phyloP scores from a whole-genome alignment of 1,139 yeast genomes.

The Ashbya aceris region DNA sequence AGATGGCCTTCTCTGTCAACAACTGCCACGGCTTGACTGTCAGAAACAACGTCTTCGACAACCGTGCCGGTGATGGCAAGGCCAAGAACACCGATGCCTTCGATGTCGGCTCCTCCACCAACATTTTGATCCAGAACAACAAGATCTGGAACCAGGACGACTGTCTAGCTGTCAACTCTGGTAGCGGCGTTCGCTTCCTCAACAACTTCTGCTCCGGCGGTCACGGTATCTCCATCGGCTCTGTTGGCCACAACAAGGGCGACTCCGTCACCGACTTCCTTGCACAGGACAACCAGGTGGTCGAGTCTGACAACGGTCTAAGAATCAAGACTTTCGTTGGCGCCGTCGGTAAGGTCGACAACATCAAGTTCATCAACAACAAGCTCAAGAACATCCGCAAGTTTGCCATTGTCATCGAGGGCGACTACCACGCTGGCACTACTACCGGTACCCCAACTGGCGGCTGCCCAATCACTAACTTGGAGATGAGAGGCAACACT shows the following conservation, averaged over 20 bases:
- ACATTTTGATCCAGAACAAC: constrained; percentile 9
- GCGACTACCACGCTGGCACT: constrained; percentile 11
- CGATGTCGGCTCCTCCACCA: constrained; percentile 11
- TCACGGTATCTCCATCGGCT: constrained; percentile 16
- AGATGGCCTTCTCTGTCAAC: constrained; percentile 10
- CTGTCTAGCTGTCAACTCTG: constrained; percentile 15
- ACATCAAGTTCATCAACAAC: constrained; percentile 9
- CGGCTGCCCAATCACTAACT: constrained; percentile 14
- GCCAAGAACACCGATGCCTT: constrained; percentile 15
- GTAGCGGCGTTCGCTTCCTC: constrained; percentile 10
- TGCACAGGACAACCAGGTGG: constrained; percentile 8
- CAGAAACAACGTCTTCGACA: constrained; percentile 10
- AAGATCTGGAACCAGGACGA: constrained; percentile 13
- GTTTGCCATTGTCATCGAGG: constrained; percentile 15
- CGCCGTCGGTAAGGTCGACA: constrained; percentile 12
- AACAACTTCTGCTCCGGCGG: constrained; percentile 14
- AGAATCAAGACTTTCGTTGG: constrained; percentile 13
- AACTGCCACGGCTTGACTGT: constrained; percentile 6
- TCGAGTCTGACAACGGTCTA: constrained; percentile 12
- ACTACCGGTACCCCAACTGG: constrained; percentile 14
- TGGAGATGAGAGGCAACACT: constrained; percentile 8
- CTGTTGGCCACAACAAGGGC: constrained; percentile 12
- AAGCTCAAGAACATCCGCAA: constrained; percentile 8
- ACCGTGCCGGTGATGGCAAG: constrained; percentile 10
- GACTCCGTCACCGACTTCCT: constrained; percentile 9